Evolutionary conservation across 768 basidiomycete species (phyloP).

Genomic region (Lactarius evosmus): DNA sequence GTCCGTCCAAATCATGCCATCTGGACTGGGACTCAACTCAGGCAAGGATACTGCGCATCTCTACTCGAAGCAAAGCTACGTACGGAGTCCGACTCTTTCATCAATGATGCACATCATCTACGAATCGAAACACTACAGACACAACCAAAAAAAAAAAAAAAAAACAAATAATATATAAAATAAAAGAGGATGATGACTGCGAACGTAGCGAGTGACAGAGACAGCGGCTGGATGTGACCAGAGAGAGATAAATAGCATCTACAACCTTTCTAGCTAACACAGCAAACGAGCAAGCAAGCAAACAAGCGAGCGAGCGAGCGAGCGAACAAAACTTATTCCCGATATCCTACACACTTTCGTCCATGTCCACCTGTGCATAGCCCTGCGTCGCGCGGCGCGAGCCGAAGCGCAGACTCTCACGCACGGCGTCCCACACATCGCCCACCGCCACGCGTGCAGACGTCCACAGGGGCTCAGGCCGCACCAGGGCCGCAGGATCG

Average conservation of each 20-base stretch:
- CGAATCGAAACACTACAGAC: too few species aligned
- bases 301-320: background rate
- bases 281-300: background rate
- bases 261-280: background rate
- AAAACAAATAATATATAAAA: too few species aligned
- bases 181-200: too few species aligned
- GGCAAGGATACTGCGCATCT: too few species aligned
- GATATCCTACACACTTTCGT: constrained; percentile 37
- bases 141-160: too few species aligned
- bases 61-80: too few species aligned
- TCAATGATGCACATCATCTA: too few species aligned
- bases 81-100: too few species aligned
- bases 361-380: constrained; percentile 71
- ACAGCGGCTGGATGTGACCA: too few species aligned
- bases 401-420: constrained; percentile 42
- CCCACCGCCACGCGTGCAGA: constrained; percentile 43
- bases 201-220: too few species aligned
- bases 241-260: background rate
- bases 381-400: constrained; percentile 41
- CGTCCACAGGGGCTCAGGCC: constrained; percentile 39
- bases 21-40: too few species aligned
- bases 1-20: too few species aligned
- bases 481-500: constrained; percentile 32
- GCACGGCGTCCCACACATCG: constrained; percentile 44
- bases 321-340: background rate